Evolutionary conservation across 495 filamentous ascomycete species (phyloP).

Genomic region (Talaromyces proteolyticus): DNA sequence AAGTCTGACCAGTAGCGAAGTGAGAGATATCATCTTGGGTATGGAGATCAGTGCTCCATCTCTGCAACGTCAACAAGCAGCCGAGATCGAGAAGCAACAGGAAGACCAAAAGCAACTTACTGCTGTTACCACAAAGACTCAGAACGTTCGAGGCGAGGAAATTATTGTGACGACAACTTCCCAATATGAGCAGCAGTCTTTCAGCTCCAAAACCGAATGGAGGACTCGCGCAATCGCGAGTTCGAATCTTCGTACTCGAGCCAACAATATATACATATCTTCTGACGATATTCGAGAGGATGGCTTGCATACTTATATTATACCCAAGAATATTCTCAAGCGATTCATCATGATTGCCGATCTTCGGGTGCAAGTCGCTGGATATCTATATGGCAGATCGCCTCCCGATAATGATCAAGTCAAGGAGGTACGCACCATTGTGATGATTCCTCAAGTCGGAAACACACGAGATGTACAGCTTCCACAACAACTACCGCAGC

Average conservation of each 20-base stretch:
- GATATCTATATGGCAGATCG: constrained; percentile 90
- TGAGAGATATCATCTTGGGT: constrained; percentile 97
- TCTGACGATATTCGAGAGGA: constrained; percentile 83
- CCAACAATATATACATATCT: constrained; percentile 98
- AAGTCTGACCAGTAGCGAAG: constrained; percentile 91
- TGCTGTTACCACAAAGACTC: constrained; percentile 95
- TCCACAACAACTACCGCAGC: constrained; percentile 86
- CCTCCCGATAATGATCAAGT: constrained; percentile 92
- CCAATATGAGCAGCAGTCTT: constrained; percentile 93
- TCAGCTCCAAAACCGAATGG: constrained; percentile 99
- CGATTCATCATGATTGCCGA: constrained; percentile 98
- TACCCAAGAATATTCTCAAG: constrained; percentile 99
- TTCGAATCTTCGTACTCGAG: constrained; percentile 86
- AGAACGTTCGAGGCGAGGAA: constrained; percentile 96
- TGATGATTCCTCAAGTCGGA: constrained; percentile 96
- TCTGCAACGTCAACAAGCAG: constrained; percentile 97
- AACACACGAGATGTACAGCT: constrained; percentile 87
- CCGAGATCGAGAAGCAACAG: constrained; percentile 98
- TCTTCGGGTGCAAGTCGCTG: constrained; percentile 92
- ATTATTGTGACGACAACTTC: constrained; percentile 98
- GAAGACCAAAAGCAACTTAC: constrained; percentile 95
- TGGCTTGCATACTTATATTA: constrained; percentile 82
- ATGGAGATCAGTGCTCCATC: constrained; percentile 99
- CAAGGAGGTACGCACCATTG: constrained; percentile 93
- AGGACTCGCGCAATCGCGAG: constrained; percentile 94